phyloP scores from a whole-genome alignment of 306 rosid species.

The Begonia loranthoides region DNA sequence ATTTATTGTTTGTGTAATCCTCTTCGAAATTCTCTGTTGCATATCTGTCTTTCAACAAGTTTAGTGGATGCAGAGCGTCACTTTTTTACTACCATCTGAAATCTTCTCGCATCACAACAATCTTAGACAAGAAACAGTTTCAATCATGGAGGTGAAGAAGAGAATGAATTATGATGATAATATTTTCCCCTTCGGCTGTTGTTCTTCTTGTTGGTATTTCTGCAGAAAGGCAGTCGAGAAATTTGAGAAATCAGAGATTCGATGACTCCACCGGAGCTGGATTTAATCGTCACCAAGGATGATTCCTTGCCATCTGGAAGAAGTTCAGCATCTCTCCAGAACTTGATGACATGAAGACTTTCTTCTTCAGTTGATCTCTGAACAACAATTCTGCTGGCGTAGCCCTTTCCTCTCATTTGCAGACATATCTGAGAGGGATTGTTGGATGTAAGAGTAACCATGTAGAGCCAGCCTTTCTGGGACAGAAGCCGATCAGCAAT shows the following conservation, averaged over 20 bases:
- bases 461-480: constrained; percentile 78
- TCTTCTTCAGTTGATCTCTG: constrained; percentile 94
- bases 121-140: no score
- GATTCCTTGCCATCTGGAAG: constrained; percentile 17
- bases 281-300: constrained; percentile 9
- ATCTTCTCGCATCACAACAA: no score
- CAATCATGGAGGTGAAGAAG: no score
- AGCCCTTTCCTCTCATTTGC: constrained; percentile 68
- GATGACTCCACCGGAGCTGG: constrained; percentile 19
- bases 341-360: constrained; percentile 78
- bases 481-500: constrained; percentile 68
- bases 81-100: no score
- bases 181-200: constrained; percentile 15
- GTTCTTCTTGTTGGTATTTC: constrained; percentile 21
- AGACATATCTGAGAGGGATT: constrained; percentile 67
- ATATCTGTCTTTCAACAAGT: no score
- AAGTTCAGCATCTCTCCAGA: constrained; percentile 55
- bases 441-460: constrained; percentile 71
- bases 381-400: constrained; percentile 61
- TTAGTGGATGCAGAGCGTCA: no score
- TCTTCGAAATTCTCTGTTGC: no score
- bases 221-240: constrained; percentile 22
- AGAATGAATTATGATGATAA: no score
- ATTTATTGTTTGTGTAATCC: no score
- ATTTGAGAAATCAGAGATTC: constrained; percentile 34